Evolutionary conservation across 164 flowering plant genomes (phyloP).

Genomic region (Pachysandra terminalis): DNA sequence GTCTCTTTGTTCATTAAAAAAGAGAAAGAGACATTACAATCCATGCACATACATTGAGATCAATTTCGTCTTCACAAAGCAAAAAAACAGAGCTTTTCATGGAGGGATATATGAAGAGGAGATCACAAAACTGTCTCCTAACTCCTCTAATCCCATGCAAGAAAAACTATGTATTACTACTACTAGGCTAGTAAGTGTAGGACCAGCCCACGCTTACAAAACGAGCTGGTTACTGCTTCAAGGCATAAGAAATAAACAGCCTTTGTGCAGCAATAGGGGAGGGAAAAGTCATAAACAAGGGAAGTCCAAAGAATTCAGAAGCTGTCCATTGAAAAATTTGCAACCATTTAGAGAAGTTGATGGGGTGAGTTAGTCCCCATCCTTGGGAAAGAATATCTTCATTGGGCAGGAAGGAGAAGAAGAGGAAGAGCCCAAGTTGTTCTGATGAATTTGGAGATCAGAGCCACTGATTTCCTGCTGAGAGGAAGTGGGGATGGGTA

Average conservation of each 20-base stretch:
- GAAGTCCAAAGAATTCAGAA: too few relatives aligned
- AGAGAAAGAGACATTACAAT: neutral
- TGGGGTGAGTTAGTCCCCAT: slow-evolving; percentile 22
- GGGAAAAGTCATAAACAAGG: too few relatives aligned
- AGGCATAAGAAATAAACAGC: slow-evolving; percentile 41
- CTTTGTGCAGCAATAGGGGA: slow-evolving; percentile 20
- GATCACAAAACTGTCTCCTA: slow-evolving; percentile 58
- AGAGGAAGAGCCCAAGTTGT: slow-evolving; percentile 16
- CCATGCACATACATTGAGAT: too few relatives aligned
- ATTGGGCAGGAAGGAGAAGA: slow-evolving; percentile 33
- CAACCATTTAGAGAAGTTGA: slow-evolving; percentile 19
- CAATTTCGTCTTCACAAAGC: neutral
- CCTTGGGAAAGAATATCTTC: slow-evolving; percentile 40
- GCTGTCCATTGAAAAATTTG: slow-evolving; percentile 33
- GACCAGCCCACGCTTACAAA: too few relatives aligned
- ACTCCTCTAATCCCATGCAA: slow-evolving; percentile 11
- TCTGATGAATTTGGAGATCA: slow-evolving; percentile 23
- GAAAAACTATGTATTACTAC: neutral
- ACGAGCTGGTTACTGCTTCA: slow-evolving; percentile 10
- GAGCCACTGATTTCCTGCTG: slow-evolving; percentile 23
- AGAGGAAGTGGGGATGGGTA: slow-evolving; percentile 20
- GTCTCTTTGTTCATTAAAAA: too few relatives aligned
- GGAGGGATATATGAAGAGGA: slow-evolving; percentile 22
- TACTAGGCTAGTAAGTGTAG: neutral
- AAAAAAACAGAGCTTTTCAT: slow-evolving; percentile 23